Conservation (phyloP, 306 rosid genomes). For the Hippophae rhamnoides region DNA sequence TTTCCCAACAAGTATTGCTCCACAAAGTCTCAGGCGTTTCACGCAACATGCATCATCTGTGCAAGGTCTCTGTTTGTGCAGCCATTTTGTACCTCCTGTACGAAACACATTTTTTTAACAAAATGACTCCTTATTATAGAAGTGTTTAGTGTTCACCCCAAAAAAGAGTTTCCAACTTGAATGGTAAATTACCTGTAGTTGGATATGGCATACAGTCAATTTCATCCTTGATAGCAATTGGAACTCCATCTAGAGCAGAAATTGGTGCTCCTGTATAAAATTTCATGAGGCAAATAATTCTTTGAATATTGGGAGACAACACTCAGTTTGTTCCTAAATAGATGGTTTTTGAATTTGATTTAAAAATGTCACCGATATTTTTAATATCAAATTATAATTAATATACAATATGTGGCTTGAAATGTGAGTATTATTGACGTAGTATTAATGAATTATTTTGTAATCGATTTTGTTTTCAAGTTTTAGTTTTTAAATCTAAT, state of each 20-base stretch:
- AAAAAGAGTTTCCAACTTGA: conserved; percentile 1
- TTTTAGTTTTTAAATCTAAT: no score
- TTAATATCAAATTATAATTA: no score
- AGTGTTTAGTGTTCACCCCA: no score
- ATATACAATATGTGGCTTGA: no score
- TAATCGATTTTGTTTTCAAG: no score
- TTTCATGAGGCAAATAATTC: conserved; percentile 5
- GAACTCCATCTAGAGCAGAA: conserved; percentile 76
- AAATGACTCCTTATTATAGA: no score
- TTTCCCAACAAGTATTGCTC: conserved; percentile 80
- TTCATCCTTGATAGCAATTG: conserved; percentile 85
- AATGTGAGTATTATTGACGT: no score
- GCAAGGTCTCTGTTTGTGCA: conserved; percentile 70
- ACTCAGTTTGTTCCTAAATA: neutral
- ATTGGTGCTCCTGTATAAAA: conserved; percentile 53
- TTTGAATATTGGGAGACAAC: neutral
- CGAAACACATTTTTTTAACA: neutral
- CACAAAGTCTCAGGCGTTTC: conserved; percentile 60
- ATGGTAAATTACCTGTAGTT: conserved; percentile 60
- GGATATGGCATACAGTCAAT: conserved; percentile 92
- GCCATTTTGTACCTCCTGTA: conserved; percentile 86
- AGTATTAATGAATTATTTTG: no score
- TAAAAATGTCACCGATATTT: no score
- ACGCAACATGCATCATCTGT: conserved; percentile 74
- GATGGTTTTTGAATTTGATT: no score